Evolutionary conservation across 306 rosid genomes (phyloP).

Genomic region (Medicago ruthenica): DNA sequence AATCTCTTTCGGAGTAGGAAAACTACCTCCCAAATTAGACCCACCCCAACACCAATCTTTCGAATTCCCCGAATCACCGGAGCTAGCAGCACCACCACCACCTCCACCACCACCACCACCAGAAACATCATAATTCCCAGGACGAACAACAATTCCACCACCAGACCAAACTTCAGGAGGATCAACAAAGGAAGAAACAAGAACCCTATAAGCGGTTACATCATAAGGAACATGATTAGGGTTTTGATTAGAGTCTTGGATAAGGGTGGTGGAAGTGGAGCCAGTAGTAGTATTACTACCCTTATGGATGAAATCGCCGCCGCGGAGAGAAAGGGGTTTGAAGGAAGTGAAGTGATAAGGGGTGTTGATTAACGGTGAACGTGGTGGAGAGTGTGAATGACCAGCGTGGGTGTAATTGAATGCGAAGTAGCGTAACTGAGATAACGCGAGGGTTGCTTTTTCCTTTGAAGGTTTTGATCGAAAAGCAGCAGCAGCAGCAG

Average conservation of each 20-base stretch:
- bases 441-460: conserved; percentile 56
- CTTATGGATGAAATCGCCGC: conserved; percentile 55
- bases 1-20: conserved; percentile 97
- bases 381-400: conserved; percentile 53
- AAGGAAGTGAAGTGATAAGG: conserved; percentile 74
- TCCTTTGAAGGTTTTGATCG: conserved; percentile 70
- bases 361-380: conserved; percentile 41
- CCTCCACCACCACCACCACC: conserved; percentile 58
- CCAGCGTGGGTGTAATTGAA: conserved; percentile 57
- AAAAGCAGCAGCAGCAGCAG: conserved; percentile 72
- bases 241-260: background rate
- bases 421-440: conserved; percentile 65
- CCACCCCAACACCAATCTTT: conserved; percentile 92
- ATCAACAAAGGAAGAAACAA: conserved; percentile 65
- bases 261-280: background rate
- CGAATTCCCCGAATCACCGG: conserved; percentile 60
- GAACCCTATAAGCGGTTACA: conserved; percentile 19
- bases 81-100: conserved; percentile 47
- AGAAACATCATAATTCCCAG: conserved; percentile 51
- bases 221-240: conserved; percentile 3
- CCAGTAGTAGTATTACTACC: background rate
- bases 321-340: conserved; percentile 74
- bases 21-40: conserved; percentile 71
- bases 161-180: conserved; percentile 97
- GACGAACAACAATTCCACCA: conserved; percentile 75